Evolutionary conservation across 1,284 basidiomycete species (phyloP).

Genomic region (Trichosporon coremiiforme): DNA sequence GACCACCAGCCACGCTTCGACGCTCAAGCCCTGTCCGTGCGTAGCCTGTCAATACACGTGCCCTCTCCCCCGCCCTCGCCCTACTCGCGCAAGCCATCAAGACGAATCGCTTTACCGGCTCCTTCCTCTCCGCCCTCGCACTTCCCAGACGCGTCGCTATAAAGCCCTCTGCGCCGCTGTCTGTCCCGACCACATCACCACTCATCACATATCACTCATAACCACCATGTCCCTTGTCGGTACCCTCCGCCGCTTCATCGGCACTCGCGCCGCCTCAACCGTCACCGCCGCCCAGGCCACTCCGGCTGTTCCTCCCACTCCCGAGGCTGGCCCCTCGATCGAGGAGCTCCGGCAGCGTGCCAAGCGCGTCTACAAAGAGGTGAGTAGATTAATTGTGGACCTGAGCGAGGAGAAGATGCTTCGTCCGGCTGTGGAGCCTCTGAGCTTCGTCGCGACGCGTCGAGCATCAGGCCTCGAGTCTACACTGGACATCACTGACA

Average conservation of each 20-base stretch:
- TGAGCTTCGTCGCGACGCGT: background rate
- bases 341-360: slow-evolving; percentile 44
- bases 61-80: background rate
- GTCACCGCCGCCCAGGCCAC: slow-evolving; percentile 20
- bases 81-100: background rate
- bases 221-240: slow-evolving; percentile 24
- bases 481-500: background rate
- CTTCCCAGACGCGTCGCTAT: slow-evolving; percentile 11
- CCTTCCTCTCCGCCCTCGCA: background rate
- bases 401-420: too few species aligned
- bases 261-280: slow-evolving; percentile 26
- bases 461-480: background rate
- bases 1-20: background rate
- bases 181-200: slow-evolving; percentile 57
- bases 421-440: too few species aligned
- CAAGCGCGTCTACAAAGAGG: slow-evolving; percentile 57
- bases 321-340: slow-evolving; percentile 18
- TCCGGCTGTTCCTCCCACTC: slow-evolving; percentile 15
- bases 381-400: slow-evolving; percentile 26
- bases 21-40: slow-evolving; percentile 12
- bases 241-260: slow-evolving; percentile 23
- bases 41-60: background rate
- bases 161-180: slow-evolving; percentile 5
- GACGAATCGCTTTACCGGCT: background rate
- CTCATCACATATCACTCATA: slow-evolving; percentile 61